Percentiles rank a stretch among this genome's conserved stretches.
Conservation (phyloP, 495 filamentous ascomycete species). For the Talaromyces proteolyticus region DNA sequence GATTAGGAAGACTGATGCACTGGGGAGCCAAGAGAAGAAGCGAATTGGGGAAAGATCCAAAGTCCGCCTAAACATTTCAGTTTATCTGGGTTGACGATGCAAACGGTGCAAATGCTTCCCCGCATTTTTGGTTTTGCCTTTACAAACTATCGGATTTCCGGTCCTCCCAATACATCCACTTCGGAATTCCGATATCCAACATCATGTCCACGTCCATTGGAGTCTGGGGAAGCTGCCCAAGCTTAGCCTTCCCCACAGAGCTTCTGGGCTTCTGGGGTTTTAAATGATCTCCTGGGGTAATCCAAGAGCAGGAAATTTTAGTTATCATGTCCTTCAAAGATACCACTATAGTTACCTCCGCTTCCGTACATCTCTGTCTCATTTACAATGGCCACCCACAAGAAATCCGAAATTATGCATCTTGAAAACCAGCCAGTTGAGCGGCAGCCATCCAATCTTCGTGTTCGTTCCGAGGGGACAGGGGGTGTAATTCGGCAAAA, state of each 20-base stretch:
- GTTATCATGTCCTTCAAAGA: background rate
- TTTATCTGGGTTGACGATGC: background rate
- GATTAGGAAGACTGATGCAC: background rate
- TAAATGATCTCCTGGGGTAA: background rate
- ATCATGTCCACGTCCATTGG: background rate
- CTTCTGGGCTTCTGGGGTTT: background rate
- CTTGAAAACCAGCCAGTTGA: background rate
- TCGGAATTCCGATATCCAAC: background rate
- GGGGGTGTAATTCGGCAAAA: background rate
- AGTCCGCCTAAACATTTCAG: background rate
- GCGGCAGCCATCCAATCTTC: background rate
- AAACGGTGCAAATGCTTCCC: background rate
- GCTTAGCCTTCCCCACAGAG: background rate
- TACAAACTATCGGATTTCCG: background rate
- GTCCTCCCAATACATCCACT: background rate
- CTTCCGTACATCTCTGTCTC: background rate
- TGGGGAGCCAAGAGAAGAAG: background rate
- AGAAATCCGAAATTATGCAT: slow-evolving; percentile 1
- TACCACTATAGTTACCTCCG: background rate
- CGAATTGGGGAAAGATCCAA: background rate
- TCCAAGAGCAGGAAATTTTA: background rate
- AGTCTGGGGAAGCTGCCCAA: background rate
- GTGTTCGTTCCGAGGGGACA: background rate
- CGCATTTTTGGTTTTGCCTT: background rate
- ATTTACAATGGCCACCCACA: background rate